A percentile compares a stretch with the other conserved stretches of the same genome.
Evolutionary conservation across 2,329 filamentous ascomycete species (phyloP).

Genomic region (Grosmannia clavigera): DNA sequence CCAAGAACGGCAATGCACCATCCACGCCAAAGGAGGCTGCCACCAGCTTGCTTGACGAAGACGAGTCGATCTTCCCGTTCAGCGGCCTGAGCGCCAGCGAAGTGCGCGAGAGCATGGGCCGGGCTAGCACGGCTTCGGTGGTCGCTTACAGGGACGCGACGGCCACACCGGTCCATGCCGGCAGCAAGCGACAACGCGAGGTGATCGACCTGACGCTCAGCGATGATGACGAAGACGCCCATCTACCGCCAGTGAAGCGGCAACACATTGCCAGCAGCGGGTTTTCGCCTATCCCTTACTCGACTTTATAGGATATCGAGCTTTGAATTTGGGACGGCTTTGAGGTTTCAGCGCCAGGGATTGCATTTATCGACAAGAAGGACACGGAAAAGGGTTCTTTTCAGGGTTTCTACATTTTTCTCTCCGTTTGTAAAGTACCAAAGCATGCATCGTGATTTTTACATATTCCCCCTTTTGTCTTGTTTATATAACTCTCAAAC

Average conservation of each 20-base stretch:
- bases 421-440: not conserved
- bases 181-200: conserved; percentile 34
- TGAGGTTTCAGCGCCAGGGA: not conserved
- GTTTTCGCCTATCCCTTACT: not conserved
- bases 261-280: conserved; percentile 16
- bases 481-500: not conserved
- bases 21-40: conserved; percentile 2
- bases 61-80: conserved; percentile 21
- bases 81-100: not conserved
- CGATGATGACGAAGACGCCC: conserved; percentile 33
- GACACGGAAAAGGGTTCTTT: not conserved
- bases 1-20: conserved; percentile 16
- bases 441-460: not conserved
- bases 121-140: not conserved
- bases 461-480: not conserved
- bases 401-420: not conserved
- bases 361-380: not conserved
- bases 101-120: not conserved
- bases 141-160: not conserved
- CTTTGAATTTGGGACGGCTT: not conserved
- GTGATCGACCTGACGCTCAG: conserved; percentile 49
- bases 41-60: conserved; percentile 26
- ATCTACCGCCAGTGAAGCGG: conserved; percentile 34
- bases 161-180: not conserved
- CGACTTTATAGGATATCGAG: not conserved